These are phyloP conservation scores for Sabuloglossum arenarium DNA, from an alignment of 495 filamentous ascomycete genomes.

Conservation along the genomic window DNA sequence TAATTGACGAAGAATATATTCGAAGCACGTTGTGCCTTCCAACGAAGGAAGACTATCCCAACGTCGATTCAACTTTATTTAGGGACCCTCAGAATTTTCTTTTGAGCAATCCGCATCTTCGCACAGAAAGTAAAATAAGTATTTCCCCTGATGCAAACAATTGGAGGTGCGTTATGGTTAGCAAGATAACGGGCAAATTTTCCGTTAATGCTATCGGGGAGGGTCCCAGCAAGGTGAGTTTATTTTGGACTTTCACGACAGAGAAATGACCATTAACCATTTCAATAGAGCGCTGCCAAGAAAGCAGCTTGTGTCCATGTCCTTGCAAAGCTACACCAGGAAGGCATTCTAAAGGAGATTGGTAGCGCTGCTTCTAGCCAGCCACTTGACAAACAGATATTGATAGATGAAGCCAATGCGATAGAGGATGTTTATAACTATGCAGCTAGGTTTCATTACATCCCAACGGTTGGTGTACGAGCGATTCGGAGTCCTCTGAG, in stretches of 20 bases:
- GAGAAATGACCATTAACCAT: neutral
- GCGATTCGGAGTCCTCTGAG: conserved; percentile 5
- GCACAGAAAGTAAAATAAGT: neutral
- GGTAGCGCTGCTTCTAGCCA: neutral
- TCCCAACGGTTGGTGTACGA: conserved; percentile 16
- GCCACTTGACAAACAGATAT: neutral
- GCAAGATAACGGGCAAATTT: neutral
- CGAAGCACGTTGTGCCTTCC: neutral
- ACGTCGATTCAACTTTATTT: neutral
- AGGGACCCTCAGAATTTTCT: neutral
- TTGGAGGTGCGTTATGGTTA: neutral
- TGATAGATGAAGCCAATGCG: neutral
- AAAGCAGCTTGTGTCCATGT: conserved; percentile 3
- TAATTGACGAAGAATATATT: neutral
- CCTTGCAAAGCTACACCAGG: neutral
- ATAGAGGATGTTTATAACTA: conserved; percentile 27
- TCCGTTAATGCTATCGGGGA: neutral
- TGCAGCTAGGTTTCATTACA: conserved; percentile 22
- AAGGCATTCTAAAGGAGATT: neutral
- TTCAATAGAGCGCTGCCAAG: neutral
- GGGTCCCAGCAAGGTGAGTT: neutral
- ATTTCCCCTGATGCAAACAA: neutral
- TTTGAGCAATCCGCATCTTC: neutral
- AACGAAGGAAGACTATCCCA: neutral
- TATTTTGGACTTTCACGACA: neutral